These are phyloP conservation scores for Cronartium quercuum DNA, from an alignment of 1,284 basidiomycete genomes.

Conservation along the genomic window DNA sequence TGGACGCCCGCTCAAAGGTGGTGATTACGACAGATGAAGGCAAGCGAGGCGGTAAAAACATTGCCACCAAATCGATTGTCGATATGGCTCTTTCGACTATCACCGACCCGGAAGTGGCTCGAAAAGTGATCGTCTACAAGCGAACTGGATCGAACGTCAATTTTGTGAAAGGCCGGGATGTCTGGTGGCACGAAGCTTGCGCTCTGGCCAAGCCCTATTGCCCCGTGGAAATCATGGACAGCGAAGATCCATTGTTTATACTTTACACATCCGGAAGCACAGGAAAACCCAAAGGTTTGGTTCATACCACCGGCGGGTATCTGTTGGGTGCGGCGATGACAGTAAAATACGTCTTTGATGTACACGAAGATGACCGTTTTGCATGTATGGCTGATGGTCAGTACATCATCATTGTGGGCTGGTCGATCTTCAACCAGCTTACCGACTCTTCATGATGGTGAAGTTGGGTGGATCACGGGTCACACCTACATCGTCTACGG, in stretches of 20 bases:
- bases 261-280: slow-evolving; percentile 80
- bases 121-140: slow-evolving; percentile 77
- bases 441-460: slow-evolving; percentile 38
- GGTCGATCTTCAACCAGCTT: slow-evolving; percentile 44
- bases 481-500: slow-evolving; percentile 98
- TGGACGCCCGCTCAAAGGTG: slow-evolving; percentile 82
- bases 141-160: slow-evolving; percentile 77
- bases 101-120: slow-evolving; percentile 67
- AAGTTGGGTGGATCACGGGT: slow-evolving; percentile 95
- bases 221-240: slow-evolving; percentile 74
- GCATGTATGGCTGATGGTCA: slow-evolving; percentile 87
- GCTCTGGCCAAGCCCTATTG: slow-evolving; percentile 80
- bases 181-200: slow-evolving; percentile 94
- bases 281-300: slow-evolving; percentile 94
- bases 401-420: slow-evolving; percentile 42
- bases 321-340: slow-evolving; percentile 52
- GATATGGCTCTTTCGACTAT: slow-evolving; percentile 77
- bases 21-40: slow-evolving; percentile 96
- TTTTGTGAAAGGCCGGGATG: slow-evolving; percentile 79
- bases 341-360: slow-evolving; percentile 86
- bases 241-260: slow-evolving; percentile 95
- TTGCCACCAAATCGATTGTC: slow-evolving; percentile 88
- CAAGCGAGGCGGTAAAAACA: slow-evolving; percentile 82
- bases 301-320: slow-evolving; percentile 79
- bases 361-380: slow-evolving; percentile 64